These are phyloP conservation scores for Dactylorhiza incarnata DNA, from an alignment of 106 monocot species.

Conservation along the genomic window DNA sequence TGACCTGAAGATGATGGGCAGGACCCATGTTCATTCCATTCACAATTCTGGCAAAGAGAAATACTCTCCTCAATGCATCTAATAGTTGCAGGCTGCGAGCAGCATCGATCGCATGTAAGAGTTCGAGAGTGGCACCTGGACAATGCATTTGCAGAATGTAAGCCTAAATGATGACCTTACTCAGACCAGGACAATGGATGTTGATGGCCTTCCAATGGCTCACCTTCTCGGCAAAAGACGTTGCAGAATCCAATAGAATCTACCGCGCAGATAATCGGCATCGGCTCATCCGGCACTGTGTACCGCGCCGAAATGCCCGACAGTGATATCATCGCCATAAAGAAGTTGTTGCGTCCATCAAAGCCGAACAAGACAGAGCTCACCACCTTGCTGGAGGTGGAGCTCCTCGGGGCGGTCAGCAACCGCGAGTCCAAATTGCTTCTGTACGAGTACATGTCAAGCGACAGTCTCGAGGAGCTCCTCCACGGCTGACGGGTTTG, in stretches of 20 bases:
- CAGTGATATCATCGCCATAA: slow-evolving; percentile 79
- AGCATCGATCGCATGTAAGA: slow-evolving; percentile 68
- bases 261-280: slow-evolving; percentile 45
- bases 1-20: slow-evolving; percentile 31
- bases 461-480: slow-evolving; percentile 77
- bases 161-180: background rate
- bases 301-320: slow-evolving; percentile 78
- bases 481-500: slow-evolving; percentile 32
- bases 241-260: slow-evolving; percentile 37
- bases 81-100: slow-evolving; percentile 53
- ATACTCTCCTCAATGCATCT: slow-evolving; percentile 58
- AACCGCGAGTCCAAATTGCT: slow-evolving; percentile 61
- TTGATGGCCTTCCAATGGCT: slow-evolving; percentile 78
- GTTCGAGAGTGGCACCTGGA: slow-evolving; percentile 72
- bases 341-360: slow-evolving; percentile 38
- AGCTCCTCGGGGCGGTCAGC: slow-evolving; percentile 67
- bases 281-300: slow-evolving; percentile 74
- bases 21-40: slow-evolving; percentile 48
- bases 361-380: slow-evolving; percentile 5
- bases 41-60: slow-evolving; percentile 83
- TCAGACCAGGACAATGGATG: slow-evolving; percentile 40
- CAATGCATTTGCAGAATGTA: slow-evolving; percentile 90
- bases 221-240: slow-evolving; percentile 79
- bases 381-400: slow-evolving; percentile 45
- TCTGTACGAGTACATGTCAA: slow-evolving; percentile 92